Conservation (phyloP, 169 alveolate genomes). For the Haemoproteus tartakovskyi region DNA sequence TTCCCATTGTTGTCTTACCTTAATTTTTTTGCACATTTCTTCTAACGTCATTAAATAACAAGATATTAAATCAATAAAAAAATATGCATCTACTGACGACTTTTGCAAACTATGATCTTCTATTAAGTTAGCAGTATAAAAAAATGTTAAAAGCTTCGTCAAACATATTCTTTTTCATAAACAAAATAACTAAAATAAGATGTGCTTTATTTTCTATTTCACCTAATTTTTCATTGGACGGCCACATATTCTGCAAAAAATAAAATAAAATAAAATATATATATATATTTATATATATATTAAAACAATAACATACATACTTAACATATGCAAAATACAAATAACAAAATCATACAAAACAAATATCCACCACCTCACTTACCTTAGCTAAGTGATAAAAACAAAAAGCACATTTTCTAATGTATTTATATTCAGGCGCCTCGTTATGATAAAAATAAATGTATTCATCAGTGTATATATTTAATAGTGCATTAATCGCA, state of each 20-base stretch:
- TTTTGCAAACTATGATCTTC: slow-evolving; percentile 55
- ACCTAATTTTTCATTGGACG: slow-evolving; percentile 53
- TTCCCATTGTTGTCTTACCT: too few species aligned
- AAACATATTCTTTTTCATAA: slow-evolving; percentile 63
- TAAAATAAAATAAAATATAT: not conserved
- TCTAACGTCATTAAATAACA: slow-evolving; percentile 43
- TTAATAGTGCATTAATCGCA: slow-evolving; percentile 48
- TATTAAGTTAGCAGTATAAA: slow-evolving; percentile 20
- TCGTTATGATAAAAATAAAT: slow-evolving; percentile 47
- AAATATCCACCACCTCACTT: not conserved
- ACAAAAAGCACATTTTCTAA: slow-evolving; percentile 64
- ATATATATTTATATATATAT: not conserved
- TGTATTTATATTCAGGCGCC: slow-evolving; percentile 49
- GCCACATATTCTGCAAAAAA: slow-evolving; percentile 61
- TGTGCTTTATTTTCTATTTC: slow-evolving; percentile 50
- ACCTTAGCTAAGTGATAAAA: slow-evolving; percentile 64
- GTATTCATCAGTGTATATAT: slow-evolving; percentile 55
- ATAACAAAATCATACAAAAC: not conserved
- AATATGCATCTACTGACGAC: slow-evolving; percentile 53
- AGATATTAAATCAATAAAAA: slow-evolving; percentile 45
- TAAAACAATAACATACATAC: not conserved
- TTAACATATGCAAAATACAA: not conserved
- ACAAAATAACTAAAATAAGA: slow-evolving; percentile 25
- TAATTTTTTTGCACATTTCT: slow-evolving; percentile 51
- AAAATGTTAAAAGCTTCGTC: slow-evolving; percentile 63